Evolutionary conservation across 2,329 filamentous ascomycete genomes (phyloP), one percentile per base, ranked within the genome.

Genomic region (Aspergillus phoenicis): DNA sequence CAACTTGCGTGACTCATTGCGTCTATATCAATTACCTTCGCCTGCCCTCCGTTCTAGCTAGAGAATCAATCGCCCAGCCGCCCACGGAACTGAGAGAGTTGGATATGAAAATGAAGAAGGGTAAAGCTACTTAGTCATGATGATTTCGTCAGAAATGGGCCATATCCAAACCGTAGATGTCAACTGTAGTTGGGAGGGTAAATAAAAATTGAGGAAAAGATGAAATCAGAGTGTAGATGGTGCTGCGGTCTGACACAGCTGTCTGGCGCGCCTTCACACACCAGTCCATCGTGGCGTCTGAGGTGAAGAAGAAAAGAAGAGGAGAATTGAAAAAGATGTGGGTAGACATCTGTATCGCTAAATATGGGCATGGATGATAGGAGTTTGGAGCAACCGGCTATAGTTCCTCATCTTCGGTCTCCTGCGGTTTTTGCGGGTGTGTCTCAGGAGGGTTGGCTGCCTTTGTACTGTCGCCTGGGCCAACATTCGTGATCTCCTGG

Each of bases 331-430:
- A 51, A 20, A 53, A 20, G 22, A n/a, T 22, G 20, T 22, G 39
- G 43, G 41, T 24, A 45, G 17, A 45, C 41, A 22, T 45, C 41
- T 45, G 41, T 24, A 36, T 36, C 33, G 11, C 20, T 45, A 13
- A 22, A 45, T 6, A 45, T 45, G 20, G 20, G 6, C 41, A 11
- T 20, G 20, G 41, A 22, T 45, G n/a, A 22, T 45, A 13, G 20
- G 20, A 13, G 20, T 45, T 17, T 45, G 22, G 13, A 24, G 41
- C 41, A 24, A 22, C 20, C 41, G 24, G 8, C 68, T 64, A 75
- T 59, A 75, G 58, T 60, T 75, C 73, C 59, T 75, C 73, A 1
- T 75, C 72, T 3, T 68, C 68, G 11, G 69, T 63, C 15, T 52
- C 52, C 20, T 62, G 61, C 2, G 64, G 61, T 41, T 57, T 62